Conservation (phyloP, 352 stramenopile genomes). For the Phytophthora megakarya region DNA sequence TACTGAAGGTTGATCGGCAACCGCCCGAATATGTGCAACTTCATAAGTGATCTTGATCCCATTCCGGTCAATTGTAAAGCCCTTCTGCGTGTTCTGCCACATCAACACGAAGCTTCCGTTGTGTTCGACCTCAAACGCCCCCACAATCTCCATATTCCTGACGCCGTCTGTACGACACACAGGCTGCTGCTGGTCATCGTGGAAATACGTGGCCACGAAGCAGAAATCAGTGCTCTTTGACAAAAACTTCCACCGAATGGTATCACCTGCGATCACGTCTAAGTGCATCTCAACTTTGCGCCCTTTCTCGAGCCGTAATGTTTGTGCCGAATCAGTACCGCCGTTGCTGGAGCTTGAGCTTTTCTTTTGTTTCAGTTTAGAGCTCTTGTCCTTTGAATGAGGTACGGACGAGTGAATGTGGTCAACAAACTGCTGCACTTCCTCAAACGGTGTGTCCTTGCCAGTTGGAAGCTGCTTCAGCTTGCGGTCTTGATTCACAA, state of each 20-base stretch:
- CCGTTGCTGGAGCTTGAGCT: conserved; percentile 16
- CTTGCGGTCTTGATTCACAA: conserved; percentile 56
- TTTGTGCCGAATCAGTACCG: conserved; percentile 18
- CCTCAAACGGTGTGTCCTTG: conserved; percentile 50
- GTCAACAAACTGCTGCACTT: conserved; percentile 64
- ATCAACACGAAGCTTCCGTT: conserved; percentile 77
- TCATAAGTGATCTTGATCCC: conserved; percentile 70
- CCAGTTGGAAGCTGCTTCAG: conserved; percentile 42
- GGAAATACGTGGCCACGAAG: conserved; percentile 65
- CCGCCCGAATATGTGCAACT: conserved; percentile 51
- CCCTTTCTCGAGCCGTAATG: conserved; percentile 56
- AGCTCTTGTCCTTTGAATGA: conserved; percentile 35
- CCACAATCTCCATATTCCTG: conserved; percentile 67
- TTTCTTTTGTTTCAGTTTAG: conserved; percentile 14
- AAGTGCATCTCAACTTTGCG: conserved; percentile 84
- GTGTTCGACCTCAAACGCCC: conserved; percentile 50
- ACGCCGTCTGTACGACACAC: conserved; percentile 66
- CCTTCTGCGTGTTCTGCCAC: conserved; percentile 77
- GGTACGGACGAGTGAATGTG: conserved; percentile 50
- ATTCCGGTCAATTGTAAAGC: conserved; percentile 61
- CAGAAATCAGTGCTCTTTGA: conserved; percentile 65
- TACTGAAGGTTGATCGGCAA: conserved; percentile 4
- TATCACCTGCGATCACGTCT: conserved; percentile 68
- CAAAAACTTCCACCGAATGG: conserved; percentile 64
- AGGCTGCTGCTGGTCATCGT: conserved; percentile 52